Evolutionary conservation across 2,329 filamentous ascomycete species (phyloP).

Genomic region (Ceratocystis lukuohia): DNA sequence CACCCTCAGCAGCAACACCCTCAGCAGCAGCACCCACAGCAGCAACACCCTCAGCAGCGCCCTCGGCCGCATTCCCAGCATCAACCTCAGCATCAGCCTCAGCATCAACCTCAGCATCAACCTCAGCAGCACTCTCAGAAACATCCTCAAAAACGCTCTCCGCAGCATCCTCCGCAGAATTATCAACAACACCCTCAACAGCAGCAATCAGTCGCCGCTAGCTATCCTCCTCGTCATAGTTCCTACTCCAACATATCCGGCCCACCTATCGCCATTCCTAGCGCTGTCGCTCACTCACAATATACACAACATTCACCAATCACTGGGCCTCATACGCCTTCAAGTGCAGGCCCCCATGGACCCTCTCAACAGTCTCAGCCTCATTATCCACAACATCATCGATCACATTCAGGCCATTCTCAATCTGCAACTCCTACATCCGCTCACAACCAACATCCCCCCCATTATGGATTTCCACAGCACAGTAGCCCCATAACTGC

Average conservation of each 20-base stretch:
- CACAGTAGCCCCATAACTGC: slow-evolving; percentile 41
- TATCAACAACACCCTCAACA: slow-evolving; percentile 32
- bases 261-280: slow-evolving; percentile 34
- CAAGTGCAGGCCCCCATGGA: not conserved
- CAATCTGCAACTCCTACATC: slow-evolving; percentile 45
- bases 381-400: slow-evolving; percentile 30
- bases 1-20: slow-evolving; percentile 23
- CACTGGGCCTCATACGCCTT: not conserved
- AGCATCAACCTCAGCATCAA: slow-evolving; percentile 23
- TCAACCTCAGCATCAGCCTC: slow-evolving; percentile 24
- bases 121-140: slow-evolving; percentile 26
- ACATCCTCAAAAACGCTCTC: slow-evolving; percentile 18
- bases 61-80: slow-evolving; percentile 26
- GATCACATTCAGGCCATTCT: slow-evolving; percentile 46
- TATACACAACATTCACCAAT: slow-evolving; percentile 14
- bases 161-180: slow-evolving; percentile 20
- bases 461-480: slow-evolving; percentile 28
- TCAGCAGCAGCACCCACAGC: slow-evolving; percentile 12
- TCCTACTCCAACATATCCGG: slow-evolving; percentile 34
- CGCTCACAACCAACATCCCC: slow-evolving; percentile 42
- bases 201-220: slow-evolving; percentile 32
- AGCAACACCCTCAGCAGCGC: slow-evolving; percentile 17
- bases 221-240: slow-evolving; percentile 26
- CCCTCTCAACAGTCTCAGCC: slow-evolving; percentile 21
- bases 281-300: slow-evolving; percentile 27